Base-by-base conservation (phyloP, 805 yeast species). In the Wickerhamomyces silvicola region DNA sequence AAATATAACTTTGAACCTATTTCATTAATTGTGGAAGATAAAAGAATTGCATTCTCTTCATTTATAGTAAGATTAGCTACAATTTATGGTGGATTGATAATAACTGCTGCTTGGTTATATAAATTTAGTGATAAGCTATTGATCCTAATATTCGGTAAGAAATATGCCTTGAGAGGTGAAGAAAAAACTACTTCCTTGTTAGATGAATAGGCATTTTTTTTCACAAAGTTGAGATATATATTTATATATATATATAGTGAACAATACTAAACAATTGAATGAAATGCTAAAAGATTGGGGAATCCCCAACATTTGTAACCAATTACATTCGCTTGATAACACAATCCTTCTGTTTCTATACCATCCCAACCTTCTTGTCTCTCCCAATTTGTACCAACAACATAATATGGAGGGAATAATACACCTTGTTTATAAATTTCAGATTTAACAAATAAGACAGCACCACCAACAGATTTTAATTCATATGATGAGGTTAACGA, bases 1-100 rank as follows among this genome's bases (percentile, higher is more conserved):
- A 74, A 71, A 35, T 90, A 88, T 55, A 86, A 86, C 43, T 86
- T 92, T 53, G 97, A 92, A 48, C 90, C 97, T 4, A 73, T 92
- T 26, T 71, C 78, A 28, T 67, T 92, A 45, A 57, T 72, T 4
- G 68, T 87, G 14, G 66, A 66, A 17, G 97, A 90, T 49, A 66
- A 60, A 33, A 68, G 97, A 41, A 64, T 90, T 24, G 69, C 90
- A 4, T 90, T 90, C 52, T 52, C 76, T 25, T 84, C 80, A 46
- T 90, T 90, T 57, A 59, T 86, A 7, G 74, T 86, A 9, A 72
- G 88, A 43, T 58, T 88, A 30, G 80, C 81, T 7, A 88, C 95
- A 3, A 80, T 90, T 10, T 52, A 79, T 14, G 95, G 97, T 10
- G 96, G 97, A 10, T 57, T 86, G 10, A 63, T 83, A 35, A 76